Base-by-base conservation (phyloP, 768 basidiomycete genomes). In the Hydnomerulius pinastri region DNA sequence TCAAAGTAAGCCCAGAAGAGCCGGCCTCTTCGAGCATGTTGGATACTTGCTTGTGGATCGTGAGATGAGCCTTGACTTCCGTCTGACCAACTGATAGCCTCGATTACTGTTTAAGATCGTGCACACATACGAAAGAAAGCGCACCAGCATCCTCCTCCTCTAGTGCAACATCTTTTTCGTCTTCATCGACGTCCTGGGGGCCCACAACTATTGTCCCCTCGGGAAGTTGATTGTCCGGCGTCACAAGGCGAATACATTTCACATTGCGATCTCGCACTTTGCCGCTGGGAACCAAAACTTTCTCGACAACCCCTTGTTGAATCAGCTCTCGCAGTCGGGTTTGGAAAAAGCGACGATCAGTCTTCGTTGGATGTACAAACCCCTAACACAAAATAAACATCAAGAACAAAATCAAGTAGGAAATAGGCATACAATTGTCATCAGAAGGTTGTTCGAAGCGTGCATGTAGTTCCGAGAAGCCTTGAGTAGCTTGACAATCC, bases 301-400 rank as follows among this genome's bases (percentile, higher is more conserved):
- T 85, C 63, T 93, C 91, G 29, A 94, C 78, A 32, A 89, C 60
- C 6, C 88, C 83, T 61, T 86, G 80, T 45, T 82, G 79, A 17
- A 89, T 78, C 59, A 94, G 73, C 56, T 87, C 88, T 2, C 83
- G 80, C 33, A 93, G 72, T 37, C 90, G 77, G 29, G 78, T 81
- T 61, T 85, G 82, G 64, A 94, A 91, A 60, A 92, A 90, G 12
- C 91, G 81, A n/a, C 91, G 80, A 57, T 92, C 86, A 4, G 81
- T 81, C 66, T 85, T 89, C 4, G 79, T 83, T 27, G 88, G 89
- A 63, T 85, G 83, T 18, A 73, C 58, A 63, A 90, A 90, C 2
- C 91, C 91, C 90, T 93, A 50, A 4, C 35, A 45, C 18, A 45
- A 4, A 29, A 33, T 67, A 18, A 48, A 43, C n/a, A 17, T 4